phyloP scores from a whole-genome alignment of 495 filamentous ascomycete species.

The Neurospora cerealis region DNA sequence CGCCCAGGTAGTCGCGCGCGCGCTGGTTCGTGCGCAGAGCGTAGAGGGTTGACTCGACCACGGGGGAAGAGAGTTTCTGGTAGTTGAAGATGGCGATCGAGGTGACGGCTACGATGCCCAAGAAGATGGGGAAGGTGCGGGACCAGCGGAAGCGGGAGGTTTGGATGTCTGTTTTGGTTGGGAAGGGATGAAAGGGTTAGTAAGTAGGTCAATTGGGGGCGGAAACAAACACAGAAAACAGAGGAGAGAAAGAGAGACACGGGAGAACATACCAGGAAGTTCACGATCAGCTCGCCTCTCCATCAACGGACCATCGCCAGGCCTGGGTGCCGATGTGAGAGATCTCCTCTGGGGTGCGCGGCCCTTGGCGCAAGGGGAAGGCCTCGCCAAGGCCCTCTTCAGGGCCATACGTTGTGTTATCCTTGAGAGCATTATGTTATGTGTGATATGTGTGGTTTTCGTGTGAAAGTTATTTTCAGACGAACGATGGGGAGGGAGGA shows the following conservation, averaged over 20 bases:
- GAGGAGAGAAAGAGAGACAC: background rate
- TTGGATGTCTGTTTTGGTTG: conserved; percentile 17
- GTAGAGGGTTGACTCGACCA: conserved; percentile 81
- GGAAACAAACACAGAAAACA: background rate
- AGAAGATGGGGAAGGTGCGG: conserved; percentile 45
- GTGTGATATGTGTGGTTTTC: conserved; percentile 3
- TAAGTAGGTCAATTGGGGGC: background rate
- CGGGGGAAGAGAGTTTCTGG: conserved; percentile 75
- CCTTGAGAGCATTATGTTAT: conserved; percentile 27
- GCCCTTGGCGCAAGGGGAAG: background rate
- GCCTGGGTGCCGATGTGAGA: conserved; percentile 36
- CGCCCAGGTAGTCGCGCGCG: conserved; percentile 69
- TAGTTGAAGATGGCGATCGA: conserved; percentile 94
- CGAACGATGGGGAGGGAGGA: background rate
- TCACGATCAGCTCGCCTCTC: conserved; percentile 72
- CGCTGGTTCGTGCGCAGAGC: conserved; percentile 68
- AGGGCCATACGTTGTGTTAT: conserved; percentile 24
- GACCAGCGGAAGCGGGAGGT: conserved; percentile 29
- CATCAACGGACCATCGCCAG: conserved; percentile 60
- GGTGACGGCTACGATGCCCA: conserved; percentile 48
- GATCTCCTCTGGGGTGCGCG: conserved; percentile 18
- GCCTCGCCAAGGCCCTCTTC: conserved; percentile 6
- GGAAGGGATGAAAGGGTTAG: background rate
- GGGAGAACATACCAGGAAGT: conserved; percentile 46
- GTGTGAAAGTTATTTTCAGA: background rate